Evolutionary conservation across 1,284 basidiomycete species (phyloP), one percentile per base, ranked within the genome.

Genomic region (Ganoderma lucidum): DNA sequence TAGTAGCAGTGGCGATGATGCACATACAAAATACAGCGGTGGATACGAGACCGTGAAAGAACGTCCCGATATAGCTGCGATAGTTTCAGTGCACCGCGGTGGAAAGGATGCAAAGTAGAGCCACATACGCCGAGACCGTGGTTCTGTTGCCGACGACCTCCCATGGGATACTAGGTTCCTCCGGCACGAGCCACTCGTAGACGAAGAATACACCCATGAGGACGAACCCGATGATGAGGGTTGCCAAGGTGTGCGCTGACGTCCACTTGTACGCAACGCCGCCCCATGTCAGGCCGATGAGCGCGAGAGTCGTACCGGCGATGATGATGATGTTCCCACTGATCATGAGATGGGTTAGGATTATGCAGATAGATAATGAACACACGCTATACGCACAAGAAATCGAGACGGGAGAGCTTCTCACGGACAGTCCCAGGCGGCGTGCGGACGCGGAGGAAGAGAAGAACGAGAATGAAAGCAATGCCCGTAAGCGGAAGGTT

Each of bases 251-350:
- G 32, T 67, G 75, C 9, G 60, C 44, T n/a, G 70, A 71, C 15
- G 32, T 37, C 75, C 75, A 76, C 4, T 69, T 42, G 56, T 70
- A 73, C 6, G 69, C 70, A 6, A 81, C 77, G 3, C 84, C 83
- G 8, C 78, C 83, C 80, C 81, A 84, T 0, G 83, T 82, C 2
- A 85, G 71, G 0, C 76, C 83, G 35, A 84, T 74, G 2, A 79
- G 74, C 8, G 77, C 65, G 2, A 78, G 69, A 1, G 77, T 77
- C 0, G 82, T 75, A 32, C 79, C 75, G 0, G 72, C 70, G 14
- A 84, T 78, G 32, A 84, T 73, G 32, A 86, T 67, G 2, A 73
- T 23, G 63, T 82, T 83, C 8, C 84, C 84, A 30, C 84, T 65
- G n/a, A 30, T 14, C 28, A 10, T 17, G 44, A 37, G 28, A 35